Conservation (phyloP, 169 alveolate genomes). For the Perkinsus marinus region DNA sequence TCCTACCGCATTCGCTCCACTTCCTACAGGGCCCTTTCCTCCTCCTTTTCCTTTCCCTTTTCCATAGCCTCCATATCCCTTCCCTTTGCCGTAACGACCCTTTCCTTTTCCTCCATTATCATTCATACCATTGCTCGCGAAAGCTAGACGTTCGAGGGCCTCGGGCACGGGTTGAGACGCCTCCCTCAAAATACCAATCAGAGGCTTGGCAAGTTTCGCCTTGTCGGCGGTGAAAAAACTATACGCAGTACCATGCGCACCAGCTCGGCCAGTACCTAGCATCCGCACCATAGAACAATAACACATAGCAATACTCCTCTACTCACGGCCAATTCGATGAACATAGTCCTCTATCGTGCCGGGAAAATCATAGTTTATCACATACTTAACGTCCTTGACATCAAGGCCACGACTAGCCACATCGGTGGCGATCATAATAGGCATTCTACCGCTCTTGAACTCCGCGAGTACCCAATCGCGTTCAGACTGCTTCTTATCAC, state of each 20-base stretch:
- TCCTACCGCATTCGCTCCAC: background rate
- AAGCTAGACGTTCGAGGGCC: constrained; percentile 35
- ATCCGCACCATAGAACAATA: background rate
- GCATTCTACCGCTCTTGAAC: constrained; percentile 74
- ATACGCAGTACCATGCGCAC: constrained; percentile 67
- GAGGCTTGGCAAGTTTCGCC: constrained; percentile 67
- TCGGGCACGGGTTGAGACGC: constrained; percentile 72
- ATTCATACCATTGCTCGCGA: background rate
- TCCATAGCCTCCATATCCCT: background rate
- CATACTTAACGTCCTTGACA: constrained; percentile 78
- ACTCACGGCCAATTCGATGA: constrained; percentile 81
- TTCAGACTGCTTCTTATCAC: constrained; percentile 86
- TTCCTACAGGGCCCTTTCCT: background rate
- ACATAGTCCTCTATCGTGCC: constrained; percentile 83
- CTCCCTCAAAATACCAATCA: constrained; percentile 68
- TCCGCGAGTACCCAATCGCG: constrained; percentile 77
- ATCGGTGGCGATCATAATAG: constrained; percentile 91
- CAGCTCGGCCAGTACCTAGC: constrained; percentile 77
- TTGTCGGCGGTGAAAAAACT: constrained; percentile 73
- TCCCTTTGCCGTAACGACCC: background rate
- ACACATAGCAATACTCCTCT: too few relatives aligned
- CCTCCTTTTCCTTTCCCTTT: too few relatives aligned
- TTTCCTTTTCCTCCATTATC: background rate
- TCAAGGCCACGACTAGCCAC: constrained; percentile 96
- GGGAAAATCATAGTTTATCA: constrained; percentile 91